These are phyloP conservation scores for Phytophthora melonis DNA, from an alignment of 352 stramenopile species.

Conservation along the genomic window DNA sequence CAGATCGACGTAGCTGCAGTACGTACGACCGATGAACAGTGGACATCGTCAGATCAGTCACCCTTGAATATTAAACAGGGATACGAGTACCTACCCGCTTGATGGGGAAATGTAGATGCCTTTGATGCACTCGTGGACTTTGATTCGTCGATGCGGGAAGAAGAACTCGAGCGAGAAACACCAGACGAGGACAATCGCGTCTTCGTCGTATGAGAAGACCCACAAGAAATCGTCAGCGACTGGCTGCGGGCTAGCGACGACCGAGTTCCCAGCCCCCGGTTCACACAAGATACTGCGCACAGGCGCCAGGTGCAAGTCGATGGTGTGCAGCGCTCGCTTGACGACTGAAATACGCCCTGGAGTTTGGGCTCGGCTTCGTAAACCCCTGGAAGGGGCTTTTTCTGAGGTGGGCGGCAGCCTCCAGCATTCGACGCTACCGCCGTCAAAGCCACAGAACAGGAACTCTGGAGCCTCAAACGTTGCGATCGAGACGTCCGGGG, in stretches of 20 bases:
- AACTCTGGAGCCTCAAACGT: conserved; percentile 47
- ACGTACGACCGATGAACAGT: conserved; percentile 1
- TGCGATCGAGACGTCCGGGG: conserved; percentile 41
- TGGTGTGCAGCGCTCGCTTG: conserved; percentile 50
- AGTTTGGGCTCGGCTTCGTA: conserved; percentile 26
- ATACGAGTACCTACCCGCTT: conserved; percentile 25
- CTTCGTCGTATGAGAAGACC: conserved; percentile 61
- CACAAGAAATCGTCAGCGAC: conserved; percentile 55
- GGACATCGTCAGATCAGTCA: conserved; percentile 7
- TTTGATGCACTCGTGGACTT: conserved; percentile 48
- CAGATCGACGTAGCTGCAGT: conserved; percentile 26
- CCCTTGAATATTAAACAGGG: background rate
- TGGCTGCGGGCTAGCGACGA: conserved; percentile 15
- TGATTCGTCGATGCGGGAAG: conserved; percentile 61
- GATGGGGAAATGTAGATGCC: conserved; percentile 38
- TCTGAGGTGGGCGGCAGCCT: conserved; percentile 27
- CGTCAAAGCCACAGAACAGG: conserved; percentile 62
- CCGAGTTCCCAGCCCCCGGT: conserved; percentile 19
- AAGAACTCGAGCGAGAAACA: conserved; percentile 63
- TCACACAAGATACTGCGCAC: conserved; percentile 53
- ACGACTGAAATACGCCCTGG: conserved; percentile 48
- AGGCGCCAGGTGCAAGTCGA: conserved; percentile 59
- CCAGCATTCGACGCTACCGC: conserved; percentile 67
- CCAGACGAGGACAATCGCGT: conserved; percentile 59
- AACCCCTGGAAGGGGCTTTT: conserved; percentile 14